Base-by-base conservation (phyloP, 2,329 filamentous ascomycete genomes). In the Penicillium crustosum region DNA sequence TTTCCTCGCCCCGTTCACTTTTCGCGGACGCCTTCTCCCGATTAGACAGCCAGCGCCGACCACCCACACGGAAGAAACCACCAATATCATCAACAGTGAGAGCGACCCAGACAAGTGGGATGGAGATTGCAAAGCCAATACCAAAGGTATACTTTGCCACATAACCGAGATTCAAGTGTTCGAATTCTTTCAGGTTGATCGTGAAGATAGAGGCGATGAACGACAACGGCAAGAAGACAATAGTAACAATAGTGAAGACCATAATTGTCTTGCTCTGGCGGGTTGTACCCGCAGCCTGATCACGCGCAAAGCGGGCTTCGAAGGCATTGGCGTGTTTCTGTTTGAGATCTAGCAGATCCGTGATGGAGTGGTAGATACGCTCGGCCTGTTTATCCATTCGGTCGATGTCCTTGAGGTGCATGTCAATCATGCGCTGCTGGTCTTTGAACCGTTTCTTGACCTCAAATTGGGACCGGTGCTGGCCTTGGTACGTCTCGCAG, bases 311-410 rank as follows among this genome's bases (percentile, higher is more conserved):
- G 3, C 85, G 81, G 1, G 86, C 86, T 67, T 89, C 86, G 47
- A 87, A 82, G 0, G 84, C 85, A 71, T 88, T 89, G 61, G 85
- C 85, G 57, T 89, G 85, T 69, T 88, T 88, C 65, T 89, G 86
- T 66, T 89, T 89, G 1, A 88, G 78, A 61, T 89, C 86, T 0
- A 89, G 80, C 6, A 89, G 74, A 62, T 88, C 82, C 0, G 82
- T 86, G 44, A 88, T 80, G 56, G 79, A 82, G 43, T 79, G 74
- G 66, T 87, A 87, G 59, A 87, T 83, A 23, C 81, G 79, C 57
- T 82, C 78, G 0, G 86, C 85, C 68, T 87, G 85, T 50, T 81
- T 80, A 65, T 86, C 82, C 85, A 88, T 88, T 17, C 84, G 78
- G 35, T 81, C 78, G n/a, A 88, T 78, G 59, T 88, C 86, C 58